Evolutionary conservation across 2,329 filamentous ascomycete species (phyloP).

Genomic region (Diaporthe batatas): DNA sequence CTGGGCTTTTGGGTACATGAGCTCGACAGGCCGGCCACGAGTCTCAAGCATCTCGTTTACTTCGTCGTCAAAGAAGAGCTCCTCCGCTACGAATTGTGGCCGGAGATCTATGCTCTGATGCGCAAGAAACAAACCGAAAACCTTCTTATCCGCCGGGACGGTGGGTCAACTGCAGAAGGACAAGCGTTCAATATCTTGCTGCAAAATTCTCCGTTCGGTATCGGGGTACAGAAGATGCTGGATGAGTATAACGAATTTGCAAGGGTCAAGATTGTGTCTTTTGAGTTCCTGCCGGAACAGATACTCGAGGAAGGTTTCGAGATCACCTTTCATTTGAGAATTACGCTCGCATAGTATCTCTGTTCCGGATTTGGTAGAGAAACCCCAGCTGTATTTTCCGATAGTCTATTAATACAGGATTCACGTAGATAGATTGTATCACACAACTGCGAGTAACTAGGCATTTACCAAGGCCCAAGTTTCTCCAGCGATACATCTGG

Average conservation of each 20-base stretch:
- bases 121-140: rapidly evolving
- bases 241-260: neutral
- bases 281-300: neutral
- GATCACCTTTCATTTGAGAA: neutral
- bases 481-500: too few relatives aligned
- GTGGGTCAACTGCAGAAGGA: neutral
- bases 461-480: too few relatives aligned
- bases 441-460: too few relatives aligned
- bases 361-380: too few relatives aligned
- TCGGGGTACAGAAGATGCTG: neutral
- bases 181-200: neutral
- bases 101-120: neutral
- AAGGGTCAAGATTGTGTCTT: neutral
- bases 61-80: neutral
- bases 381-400: too few relatives aligned
- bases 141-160: neutral
- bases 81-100: neutral
- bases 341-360: neutral
- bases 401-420: too few relatives aligned
- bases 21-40: neutral
- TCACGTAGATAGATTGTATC: too few relatives aligned
- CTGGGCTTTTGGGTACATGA: neutral
- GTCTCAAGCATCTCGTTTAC: neutral
- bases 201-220: neutral
- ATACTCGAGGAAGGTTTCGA: too few relatives aligned